Evolutionary conservation across 2,329 filamentous ascomycete species (phyloP).

Genomic region (Alternaria incomplexa): DNA sequence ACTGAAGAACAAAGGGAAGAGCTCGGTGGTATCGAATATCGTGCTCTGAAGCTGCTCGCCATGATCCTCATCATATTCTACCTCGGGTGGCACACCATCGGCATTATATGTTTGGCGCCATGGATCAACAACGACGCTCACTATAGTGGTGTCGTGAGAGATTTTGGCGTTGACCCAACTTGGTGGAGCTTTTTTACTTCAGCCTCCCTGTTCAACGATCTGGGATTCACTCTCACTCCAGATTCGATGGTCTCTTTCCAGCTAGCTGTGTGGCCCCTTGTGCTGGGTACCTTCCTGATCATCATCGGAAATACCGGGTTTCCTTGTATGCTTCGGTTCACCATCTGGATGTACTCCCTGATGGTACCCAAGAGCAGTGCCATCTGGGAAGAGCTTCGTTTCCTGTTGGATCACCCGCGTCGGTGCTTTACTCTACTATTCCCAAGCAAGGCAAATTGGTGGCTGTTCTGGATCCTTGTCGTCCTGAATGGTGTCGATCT

Average conservation of each 20-base stretch:
- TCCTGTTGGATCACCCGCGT: slow-evolving; percentile 91
- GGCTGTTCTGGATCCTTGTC: slow-evolving; percentile 87
- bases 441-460: slow-evolving; percentile 90
- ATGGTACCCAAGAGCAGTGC: slow-evolving; percentile 69
- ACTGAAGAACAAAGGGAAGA: slow-evolving; percentile 93
- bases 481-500: slow-evolving; percentile 83
- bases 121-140: slow-evolving; percentile 73
- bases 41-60: slow-evolving; percentile 84
- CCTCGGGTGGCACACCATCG: slow-evolving; percentile 80
- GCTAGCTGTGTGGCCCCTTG: slow-evolving; percentile 73
- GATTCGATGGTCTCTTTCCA: slow-evolving; percentile 95
- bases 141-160: slow-evolving; percentile 68
- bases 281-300: slow-evolving; percentile 84
- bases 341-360: slow-evolving; percentile 83
- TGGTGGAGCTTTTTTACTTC: slow-evolving; percentile 97
- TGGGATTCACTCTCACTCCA: slow-evolving; percentile 90
- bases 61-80: slow-evolving; percentile 80
- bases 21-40: slow-evolving; percentile 94
- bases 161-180: slow-evolving; percentile 65
- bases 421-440: slow-evolving; percentile 96
- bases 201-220: slow-evolving; percentile 88
- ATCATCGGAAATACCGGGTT: slow-evolving; percentile 96
- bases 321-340: slow-evolving; percentile 89
- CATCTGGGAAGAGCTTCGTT: slow-evolving; percentile 87
- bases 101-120: slow-evolving; percentile 73